Conservation (phyloP, 164 flowering plant genomes). For the Magnolia changhungtana region DNA sequence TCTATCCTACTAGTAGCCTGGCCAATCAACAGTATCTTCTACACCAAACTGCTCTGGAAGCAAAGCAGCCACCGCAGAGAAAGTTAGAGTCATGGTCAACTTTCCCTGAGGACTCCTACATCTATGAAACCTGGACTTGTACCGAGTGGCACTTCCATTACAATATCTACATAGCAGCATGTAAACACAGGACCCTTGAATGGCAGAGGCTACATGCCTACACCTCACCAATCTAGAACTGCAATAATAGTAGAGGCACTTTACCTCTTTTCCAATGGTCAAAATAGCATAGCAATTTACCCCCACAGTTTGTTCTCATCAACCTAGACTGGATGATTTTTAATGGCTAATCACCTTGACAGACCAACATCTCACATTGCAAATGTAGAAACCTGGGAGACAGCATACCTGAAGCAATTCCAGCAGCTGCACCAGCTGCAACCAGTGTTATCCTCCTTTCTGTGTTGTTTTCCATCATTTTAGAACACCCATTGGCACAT, state of each 20-base stretch:
- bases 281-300: too few relatives aligned
- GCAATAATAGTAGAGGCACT: background rate
- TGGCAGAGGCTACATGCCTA: too few relatives aligned
- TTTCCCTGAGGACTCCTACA: background rate
- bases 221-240: too few relatives aligned
- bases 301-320: too few relatives aligned
- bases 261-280: too few relatives aligned
- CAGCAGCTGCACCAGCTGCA: slow-evolving; percentile 99
- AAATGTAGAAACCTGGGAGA: background rate
- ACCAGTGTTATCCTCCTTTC: slow-evolving; percentile 94
- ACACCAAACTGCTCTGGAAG: background rate
- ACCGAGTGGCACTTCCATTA: too few relatives aligned
- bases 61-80: background rate
- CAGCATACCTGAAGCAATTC: slow-evolving; percentile 85
- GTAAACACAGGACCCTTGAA: too few relatives aligned
- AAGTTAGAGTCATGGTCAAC: background rate
- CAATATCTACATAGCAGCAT: too few relatives aligned
- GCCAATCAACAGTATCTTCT: background rate
- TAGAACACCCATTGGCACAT: slow-evolving; percentile 84
- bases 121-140: too few relatives aligned
- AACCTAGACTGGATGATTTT: too few relatives aligned
- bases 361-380: background rate
- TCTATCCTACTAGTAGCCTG: background rate
- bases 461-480: slow-evolving; percentile 93
- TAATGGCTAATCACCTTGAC: background rate